Base-by-base conservation (phyloP, 805 yeast species). In the Blastobotrys terrestris region DNA sequence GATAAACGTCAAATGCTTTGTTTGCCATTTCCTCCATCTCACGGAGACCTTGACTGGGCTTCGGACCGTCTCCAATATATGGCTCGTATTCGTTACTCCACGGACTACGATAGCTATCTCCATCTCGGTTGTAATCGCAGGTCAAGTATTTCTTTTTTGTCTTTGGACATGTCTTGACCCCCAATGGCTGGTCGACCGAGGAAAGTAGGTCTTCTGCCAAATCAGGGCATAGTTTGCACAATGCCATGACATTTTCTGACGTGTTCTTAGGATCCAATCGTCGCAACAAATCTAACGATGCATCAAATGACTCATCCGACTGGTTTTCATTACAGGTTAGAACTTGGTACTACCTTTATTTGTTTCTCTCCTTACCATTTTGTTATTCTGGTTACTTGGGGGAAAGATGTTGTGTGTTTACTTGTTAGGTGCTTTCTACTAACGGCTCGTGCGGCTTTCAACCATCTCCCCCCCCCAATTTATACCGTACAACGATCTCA, bases 51-150 rank as follows among this genome's bases (percentile, higher is more conserved):
- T 70, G 70, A 2, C 87, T 77, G 8, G 97, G 97, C 59, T 73
- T 81, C 7, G 94, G 90, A 2, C 89, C 87, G 20, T 87, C 94
- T 40, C 74, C 75, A 19, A 73, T 66, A 6, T 70, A 61, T 26
- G 78, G 72, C 57, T 75, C 78, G 69, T 87, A 92, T 55, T 76
- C 75, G 65, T 89, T 89, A 18, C 88, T 77, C 89, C 92, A 90
- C 3, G 98, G 99, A 0, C 96, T 87, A 60, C 98, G 77, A 70
- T 78, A 87, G 18, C 91, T 83, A 69, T 92, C 98, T 5, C 95
- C 91, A 65, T 92, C 99, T 60, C 99, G 78, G 69, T 92, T 92
- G 67, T 92, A 92, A 67, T 92, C 99, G 70, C 98, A 92, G 50
- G 91, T 80, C 53, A 92, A 76, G 66, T 76, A 92, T 54, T 77